phyloP scores from a whole-genome alignment of 129 eudicot species.

The Tagetes erecta region DNA sequence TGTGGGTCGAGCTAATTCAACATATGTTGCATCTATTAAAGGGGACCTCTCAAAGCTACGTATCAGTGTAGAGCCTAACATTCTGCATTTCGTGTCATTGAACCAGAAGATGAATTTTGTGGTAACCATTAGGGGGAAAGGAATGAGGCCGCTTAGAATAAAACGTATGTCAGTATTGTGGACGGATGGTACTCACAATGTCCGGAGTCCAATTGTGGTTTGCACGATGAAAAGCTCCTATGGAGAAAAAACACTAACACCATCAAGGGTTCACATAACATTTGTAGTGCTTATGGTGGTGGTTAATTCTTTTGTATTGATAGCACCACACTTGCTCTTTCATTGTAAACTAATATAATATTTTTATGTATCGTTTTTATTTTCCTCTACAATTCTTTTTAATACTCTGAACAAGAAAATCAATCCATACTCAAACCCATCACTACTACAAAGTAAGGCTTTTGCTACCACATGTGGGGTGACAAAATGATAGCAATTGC shows the following conservation, averaged over 20 bases:
- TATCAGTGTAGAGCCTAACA: background rate
- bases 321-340: background rate
- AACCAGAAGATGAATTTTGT: slow-evolving; percentile 32
- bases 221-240: background rate
- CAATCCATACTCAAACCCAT: no score
- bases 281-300: background rate
- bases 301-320: background rate
- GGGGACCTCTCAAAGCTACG: background rate
- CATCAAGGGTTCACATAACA: background rate
- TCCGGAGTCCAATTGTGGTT: background rate
- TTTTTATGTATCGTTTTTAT: no score
- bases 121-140: slow-evolving; percentile 23
- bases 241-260: background rate
- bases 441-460: no score
- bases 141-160: background rate
- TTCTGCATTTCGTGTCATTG: slow-evolving; percentile 6
- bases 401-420: no score
- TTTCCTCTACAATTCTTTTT: no score
- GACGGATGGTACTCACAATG: background rate
- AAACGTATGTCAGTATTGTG: slow-evolving; percentile 2
- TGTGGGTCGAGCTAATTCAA: slow-evolving; percentile 14
- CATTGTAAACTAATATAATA: no score
- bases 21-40: slow-evolving; percentile 11
- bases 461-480: no score
- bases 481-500: no score